Conservation (phyloP, 1,284 basidiomycete genomes). For the Moesziomyces parantarcticus region DNA sequence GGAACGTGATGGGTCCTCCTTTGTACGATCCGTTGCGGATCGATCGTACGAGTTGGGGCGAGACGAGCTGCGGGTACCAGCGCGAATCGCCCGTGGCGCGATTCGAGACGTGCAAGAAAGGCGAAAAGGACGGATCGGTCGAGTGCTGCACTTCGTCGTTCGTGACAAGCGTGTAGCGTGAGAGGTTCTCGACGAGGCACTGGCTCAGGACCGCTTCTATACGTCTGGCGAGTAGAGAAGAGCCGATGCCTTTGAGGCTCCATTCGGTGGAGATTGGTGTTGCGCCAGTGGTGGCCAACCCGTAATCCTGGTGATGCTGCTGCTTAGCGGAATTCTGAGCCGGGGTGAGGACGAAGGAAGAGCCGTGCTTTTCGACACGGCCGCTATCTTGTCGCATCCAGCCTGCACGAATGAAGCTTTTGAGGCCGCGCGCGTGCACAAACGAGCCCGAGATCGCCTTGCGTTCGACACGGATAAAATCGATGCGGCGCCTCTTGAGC, state of each 20-base stretch:
- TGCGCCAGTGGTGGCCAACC: constrained; percentile 11
- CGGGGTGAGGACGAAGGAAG: constrained; percentile 11
- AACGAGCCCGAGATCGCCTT: constrained; percentile 26
- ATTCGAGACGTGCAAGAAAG: constrained; percentile 53
- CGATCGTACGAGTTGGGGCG: constrained; percentile 12
- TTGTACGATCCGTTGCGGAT: constrained; percentile 18
- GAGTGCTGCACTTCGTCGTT: constrained; percentile 14
- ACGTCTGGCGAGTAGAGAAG: constrained; percentile 50
- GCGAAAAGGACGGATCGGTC: constrained; percentile 36
- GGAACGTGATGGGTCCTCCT: constrained; percentile 20
- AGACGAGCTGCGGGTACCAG: constrained; percentile 49
- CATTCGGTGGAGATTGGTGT: constrained; percentile 32
- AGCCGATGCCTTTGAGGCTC: constrained; percentile 40
- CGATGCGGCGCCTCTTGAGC: constrained; percentile 38
- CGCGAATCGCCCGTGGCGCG: constrained; percentile 54
- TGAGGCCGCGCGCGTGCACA: constrained; percentile 30
- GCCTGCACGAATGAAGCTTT: constrained; percentile 41
- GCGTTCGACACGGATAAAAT: constrained; percentile 52
- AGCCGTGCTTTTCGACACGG: constrained; percentile 15
- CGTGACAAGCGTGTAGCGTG: constrained; percentile 16
- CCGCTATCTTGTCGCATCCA: constrained; percentile 40
- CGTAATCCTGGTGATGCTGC: constrained; percentile 17
- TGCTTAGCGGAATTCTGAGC: constrained; percentile 11
- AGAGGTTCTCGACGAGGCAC: constrained; percentile 32
- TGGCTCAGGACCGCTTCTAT: constrained; percentile 41